Percentiles rank a stretch among this genome's conserved stretches.
These are phyloP conservation scores for Scheffersomyces lignicola DNA, from an alignment of 1,139 yeast genomes.

Conservation along the genomic window DNA sequence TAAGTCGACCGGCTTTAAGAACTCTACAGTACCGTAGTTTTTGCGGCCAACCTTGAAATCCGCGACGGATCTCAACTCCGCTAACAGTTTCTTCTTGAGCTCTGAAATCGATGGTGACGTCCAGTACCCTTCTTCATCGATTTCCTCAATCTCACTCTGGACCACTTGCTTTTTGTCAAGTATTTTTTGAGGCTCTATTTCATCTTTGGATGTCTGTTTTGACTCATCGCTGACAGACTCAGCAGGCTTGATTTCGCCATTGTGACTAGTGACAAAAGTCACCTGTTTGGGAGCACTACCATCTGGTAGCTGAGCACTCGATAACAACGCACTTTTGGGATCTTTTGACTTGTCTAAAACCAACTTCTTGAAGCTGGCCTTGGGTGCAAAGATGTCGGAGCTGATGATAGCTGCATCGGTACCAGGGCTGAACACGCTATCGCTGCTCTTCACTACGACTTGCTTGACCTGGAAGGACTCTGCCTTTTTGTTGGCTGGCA, in stretches of 20 bases:
- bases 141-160: constrained; percentile 46
- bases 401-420: constrained; percentile 69
- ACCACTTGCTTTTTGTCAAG: constrained; percentile 11
- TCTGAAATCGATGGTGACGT: constrained; percentile 73
- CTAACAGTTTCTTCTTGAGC: constrained; percentile 56
- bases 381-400: constrained; percentile 73
- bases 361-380: constrained; percentile 55
- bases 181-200: background rate
- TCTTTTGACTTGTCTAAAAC: constrained; percentile 49
- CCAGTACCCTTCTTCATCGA: constrained; percentile 75
- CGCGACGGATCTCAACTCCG: constrained; percentile 63
- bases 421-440: constrained; percentile 25
- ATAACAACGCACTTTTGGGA: constrained; percentile 13
- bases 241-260: constrained; percentile 8
- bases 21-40: constrained; percentile 76
- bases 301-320: constrained; percentile 9
- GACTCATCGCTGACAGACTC: constrained; percentile 8
- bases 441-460: constrained; percentile 13
- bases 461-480: constrained; percentile 18
- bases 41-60: constrained; percentile 78
- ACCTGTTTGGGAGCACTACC: constrained; percentile 27
- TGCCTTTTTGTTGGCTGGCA: constrained; percentile 11
- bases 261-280: constrained; percentile 24
- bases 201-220: constrained; percentile 16
- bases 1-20: constrained; percentile 79